Percentiles rank a stretch among this genome's conserved stretches.
Evolutionary conservation across 169 alveolate species (phyloP).

Genomic region (Plasmodium vivax): DNA sequence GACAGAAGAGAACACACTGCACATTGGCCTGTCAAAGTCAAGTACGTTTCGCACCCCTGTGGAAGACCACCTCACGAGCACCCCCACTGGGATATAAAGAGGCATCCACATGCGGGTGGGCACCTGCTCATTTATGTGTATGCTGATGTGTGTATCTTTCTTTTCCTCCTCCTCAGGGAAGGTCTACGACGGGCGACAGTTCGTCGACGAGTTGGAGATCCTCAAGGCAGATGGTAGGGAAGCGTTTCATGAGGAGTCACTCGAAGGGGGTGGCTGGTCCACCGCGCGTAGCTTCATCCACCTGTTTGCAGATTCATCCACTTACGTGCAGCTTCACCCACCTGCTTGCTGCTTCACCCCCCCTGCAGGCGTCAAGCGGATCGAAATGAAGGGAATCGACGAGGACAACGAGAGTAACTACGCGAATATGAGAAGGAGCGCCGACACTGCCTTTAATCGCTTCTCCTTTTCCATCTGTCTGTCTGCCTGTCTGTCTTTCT

Average conservation of each 20-base stretch:
- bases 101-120: background rate
- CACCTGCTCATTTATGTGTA: background rate
- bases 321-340: background rate
- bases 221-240: constrained; percentile 22
- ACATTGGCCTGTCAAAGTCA: constrained; percentile 41
- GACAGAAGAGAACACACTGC: constrained; percentile 13
- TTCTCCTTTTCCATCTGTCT: background rate
- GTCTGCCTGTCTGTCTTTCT: background rate
- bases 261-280: background rate
- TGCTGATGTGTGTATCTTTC: background rate
- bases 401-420: constrained; percentile 55
- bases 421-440: background rate
- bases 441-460: background rate
- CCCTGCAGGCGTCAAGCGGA: background rate
- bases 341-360: background rate
- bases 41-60: background rate
- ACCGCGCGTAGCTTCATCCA: no score
- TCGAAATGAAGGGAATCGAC: constrained; percentile 46
- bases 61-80: no score
- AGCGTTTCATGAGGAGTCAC: background rate
- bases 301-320: no score
- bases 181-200: constrained; percentile 32
- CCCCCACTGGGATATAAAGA: no score
- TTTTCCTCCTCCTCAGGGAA: constrained; percentile 6
- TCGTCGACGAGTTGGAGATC: constrained; percentile 40